Evolutionary conservation across 169 alveolate species (phyloP).

Genomic region (Toxoplasma gondii): DNA sequence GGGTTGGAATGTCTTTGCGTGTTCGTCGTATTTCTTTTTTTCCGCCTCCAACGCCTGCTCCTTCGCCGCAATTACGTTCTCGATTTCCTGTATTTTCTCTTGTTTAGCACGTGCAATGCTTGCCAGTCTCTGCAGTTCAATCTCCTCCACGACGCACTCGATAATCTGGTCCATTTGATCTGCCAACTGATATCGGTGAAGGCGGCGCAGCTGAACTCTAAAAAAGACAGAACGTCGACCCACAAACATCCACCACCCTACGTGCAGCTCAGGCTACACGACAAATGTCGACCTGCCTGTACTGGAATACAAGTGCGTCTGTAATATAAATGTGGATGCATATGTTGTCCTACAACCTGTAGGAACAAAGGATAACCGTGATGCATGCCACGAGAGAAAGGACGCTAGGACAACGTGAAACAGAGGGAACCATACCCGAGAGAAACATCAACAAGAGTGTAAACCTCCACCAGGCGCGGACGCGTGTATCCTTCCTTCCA

Average conservation of each 20-base stretch:
- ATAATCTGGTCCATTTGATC: conserved; percentile 14
- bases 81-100: background rate
- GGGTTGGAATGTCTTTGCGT: background rate
- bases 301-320: background rate
- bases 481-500: too few relatives aligned
- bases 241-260: background rate
- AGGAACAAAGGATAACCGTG: background rate
- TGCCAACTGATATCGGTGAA: conserved; percentile 60
- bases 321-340: background rate
- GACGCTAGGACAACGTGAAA: too few relatives aligned
- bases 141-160: conserved; percentile 49
- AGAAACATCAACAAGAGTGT: too few relatives aligned
- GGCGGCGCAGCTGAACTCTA: conserved; percentile 55
- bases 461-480: too few relatives aligned
- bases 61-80: background rate
- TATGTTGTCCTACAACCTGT: background rate
- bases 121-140: conserved; percentile 45
- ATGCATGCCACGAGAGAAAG: too few relatives aligned
- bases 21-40: conserved; percentile 14
- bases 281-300: background rate
- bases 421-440: too few relatives aligned
- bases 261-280: background rate
- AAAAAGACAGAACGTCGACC: background rate
- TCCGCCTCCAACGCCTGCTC: conserved; percentile 45
- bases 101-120: background rate